phyloP scores from a whole-genome alignment of 1,284 basidiomycete genomes.

The Ganoderma leucocontextum region DNA sequence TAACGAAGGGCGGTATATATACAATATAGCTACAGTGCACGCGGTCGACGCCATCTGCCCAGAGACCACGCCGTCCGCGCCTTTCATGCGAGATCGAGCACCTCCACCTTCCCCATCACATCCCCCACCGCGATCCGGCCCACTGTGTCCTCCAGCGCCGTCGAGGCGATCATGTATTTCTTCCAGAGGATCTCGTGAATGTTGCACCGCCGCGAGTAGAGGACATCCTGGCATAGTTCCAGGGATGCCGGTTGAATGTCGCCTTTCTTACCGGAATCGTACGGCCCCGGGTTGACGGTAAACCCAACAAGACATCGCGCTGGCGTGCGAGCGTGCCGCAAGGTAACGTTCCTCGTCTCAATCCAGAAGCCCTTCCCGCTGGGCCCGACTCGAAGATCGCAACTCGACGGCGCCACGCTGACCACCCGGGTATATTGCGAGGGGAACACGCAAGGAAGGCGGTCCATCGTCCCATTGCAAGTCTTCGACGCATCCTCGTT shows the following conservation, averaged over 20 bases:
- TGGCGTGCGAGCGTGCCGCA: constrained; percentile 39
- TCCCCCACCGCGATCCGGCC: constrained; percentile 48
- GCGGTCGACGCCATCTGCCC: constrained; percentile 4
- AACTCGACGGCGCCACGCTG: constrained; percentile 43
- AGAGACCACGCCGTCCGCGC: constrained; percentile 1
- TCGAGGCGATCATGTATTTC: constrained; percentile 42
- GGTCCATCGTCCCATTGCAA: constrained; percentile 13
- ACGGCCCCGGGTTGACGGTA: constrained; percentile 32
- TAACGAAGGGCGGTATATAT: constrained; percentile 13
- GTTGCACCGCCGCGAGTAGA: constrained; percentile 45
- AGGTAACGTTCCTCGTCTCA: constrained; percentile 45
- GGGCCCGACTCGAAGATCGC: constrained; percentile 39
- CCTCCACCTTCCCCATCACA: constrained; percentile 44
- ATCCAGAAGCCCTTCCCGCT: constrained; percentile 49
- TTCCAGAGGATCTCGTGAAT: constrained; percentile 45
- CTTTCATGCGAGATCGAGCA: constrained; percentile 46
- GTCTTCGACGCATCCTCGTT: constrained; percentile 5
- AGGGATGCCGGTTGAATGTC: constrained; percentile 30
- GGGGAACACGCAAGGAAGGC: constrained; percentile 40
- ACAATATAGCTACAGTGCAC: constrained; percentile 2
- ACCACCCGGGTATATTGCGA: constrained; percentile 35
- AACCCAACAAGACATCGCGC: constrained; percentile 47
- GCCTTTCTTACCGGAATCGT: constrained; percentile 18
- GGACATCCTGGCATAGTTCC: constrained; percentile 37
- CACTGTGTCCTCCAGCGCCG: constrained; percentile 47